phyloP scores from a whole-genome alignment of 2,329 filamentous ascomycete species.

The Hirsutella rhossiliensis region DNA sequence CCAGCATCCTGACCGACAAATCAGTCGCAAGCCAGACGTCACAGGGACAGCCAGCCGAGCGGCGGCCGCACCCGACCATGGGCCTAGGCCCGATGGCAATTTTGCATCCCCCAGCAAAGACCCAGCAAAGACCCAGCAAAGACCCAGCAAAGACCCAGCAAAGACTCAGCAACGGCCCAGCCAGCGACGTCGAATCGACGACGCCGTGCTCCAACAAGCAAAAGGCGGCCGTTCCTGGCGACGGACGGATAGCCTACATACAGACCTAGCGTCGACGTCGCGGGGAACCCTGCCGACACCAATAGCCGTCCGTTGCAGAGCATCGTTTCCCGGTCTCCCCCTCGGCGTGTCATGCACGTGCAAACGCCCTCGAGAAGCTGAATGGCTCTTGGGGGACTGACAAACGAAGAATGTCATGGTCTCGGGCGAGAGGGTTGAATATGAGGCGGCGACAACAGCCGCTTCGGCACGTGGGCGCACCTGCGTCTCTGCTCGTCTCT shows the following conservation, averaged over 20 bases:
- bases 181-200: not conserved
- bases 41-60: not conserved
- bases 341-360: too few species aligned
- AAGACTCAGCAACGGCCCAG: not conserved
- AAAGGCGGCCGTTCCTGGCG: not conserved
- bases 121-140: not conserved
- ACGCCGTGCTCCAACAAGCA: not conserved
- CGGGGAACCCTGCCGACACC: not conserved
- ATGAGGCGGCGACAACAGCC: too few species aligned
- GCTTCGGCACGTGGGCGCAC: too few species aligned
- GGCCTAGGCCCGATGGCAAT: not conserved
- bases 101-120: not conserved
- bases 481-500: too few species aligned
- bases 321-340: too few species aligned
- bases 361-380: too few species aligned
- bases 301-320: too few species aligned
- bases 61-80: not conserved
- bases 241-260: not conserved
- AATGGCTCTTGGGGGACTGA: too few species aligned
- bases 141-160: not conserved
- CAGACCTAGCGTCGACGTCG: not conserved
- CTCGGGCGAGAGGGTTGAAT: too few species aligned
- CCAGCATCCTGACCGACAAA: too few species aligned
- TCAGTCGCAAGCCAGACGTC: not conserved
- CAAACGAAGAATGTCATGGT: too few species aligned